These are phyloP conservation scores for Dioscorea alata DNA, from an alignment of 106 monocot genomes.

Conservation along the genomic window DNA sequence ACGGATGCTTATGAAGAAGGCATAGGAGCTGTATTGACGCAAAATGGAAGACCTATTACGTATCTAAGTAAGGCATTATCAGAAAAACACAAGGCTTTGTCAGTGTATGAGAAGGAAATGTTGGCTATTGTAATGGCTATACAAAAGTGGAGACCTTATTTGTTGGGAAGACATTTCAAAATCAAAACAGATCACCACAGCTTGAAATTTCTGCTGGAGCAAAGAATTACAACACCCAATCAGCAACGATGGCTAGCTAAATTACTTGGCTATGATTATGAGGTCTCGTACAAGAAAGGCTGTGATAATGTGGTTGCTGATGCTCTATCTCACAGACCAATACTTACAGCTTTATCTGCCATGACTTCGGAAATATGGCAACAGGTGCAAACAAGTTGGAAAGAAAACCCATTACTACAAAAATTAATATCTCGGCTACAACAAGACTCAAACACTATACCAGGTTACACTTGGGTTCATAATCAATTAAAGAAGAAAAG, in stretches of 20 bases:
- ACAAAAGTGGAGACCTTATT: constrained; percentile 10
- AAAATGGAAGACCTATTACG: background rate
- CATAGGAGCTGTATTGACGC: background rate
- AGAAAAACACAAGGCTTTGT: background rate
- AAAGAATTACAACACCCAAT: too few species aligned
- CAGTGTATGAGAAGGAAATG: constrained; percentile 11
- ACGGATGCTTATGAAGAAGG: background rate
- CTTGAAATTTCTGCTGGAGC: too few species aligned
- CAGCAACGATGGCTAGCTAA: too few species aligned
- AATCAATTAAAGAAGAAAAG: background rate
- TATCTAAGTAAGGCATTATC: background rate
- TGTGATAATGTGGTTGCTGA: too few species aligned
- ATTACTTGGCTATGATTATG: too few species aligned
- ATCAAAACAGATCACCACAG: too few species aligned
- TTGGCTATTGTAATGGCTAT: constrained; percentile 8
- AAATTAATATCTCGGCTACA: background rate
- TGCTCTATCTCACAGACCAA: too few species aligned
- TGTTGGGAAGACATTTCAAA: constrained; percentile 6
- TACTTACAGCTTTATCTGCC: too few species aligned
- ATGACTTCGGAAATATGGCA: too few species aligned
- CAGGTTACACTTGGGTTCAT: background rate
- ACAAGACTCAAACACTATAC: background rate
- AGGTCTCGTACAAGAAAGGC: too few species aligned
- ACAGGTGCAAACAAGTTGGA: background rate
- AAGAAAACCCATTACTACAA: too few species aligned